Percentiles rank a stretch among this genome's conserved stretches.
phyloP scores from a whole-genome alignment of 78 protist species.

The Diacronema lutheri region DNA sequence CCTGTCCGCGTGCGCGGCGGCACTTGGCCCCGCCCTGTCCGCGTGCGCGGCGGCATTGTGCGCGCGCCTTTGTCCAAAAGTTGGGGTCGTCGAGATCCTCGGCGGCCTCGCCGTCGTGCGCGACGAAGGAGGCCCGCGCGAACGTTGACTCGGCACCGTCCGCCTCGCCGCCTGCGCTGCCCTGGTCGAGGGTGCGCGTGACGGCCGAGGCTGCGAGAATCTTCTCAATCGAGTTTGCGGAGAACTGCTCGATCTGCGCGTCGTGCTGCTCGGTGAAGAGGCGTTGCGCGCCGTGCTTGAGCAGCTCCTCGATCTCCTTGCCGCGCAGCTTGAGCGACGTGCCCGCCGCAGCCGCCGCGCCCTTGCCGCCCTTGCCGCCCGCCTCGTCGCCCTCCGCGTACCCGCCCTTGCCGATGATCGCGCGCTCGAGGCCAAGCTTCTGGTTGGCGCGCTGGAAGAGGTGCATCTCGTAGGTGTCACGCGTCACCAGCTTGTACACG shows the following conservation, averaged over 20 bases:
- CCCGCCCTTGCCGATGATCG: constrained; percentile 48
- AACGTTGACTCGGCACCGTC: not conserved
- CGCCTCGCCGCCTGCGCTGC: not conserved
- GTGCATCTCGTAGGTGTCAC: constrained; percentile 76
- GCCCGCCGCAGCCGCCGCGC: not conserved
- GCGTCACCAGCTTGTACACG: constrained; percentile 84
- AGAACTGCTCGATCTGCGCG: constrained; percentile 28
- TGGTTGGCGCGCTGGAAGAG: constrained; percentile 73
- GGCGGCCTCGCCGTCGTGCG: constrained; percentile 32
- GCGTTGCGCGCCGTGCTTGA: constrained; percentile 64
- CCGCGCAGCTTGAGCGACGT: not conserved
- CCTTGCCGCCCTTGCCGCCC: not conserved
- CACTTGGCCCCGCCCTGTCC: too few species aligned
- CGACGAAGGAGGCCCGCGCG: constrained; percentile 48
- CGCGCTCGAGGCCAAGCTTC: constrained; percentile 81
- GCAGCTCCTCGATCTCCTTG: constrained; percentile 56
- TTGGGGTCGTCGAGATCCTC: constrained; percentile 72
- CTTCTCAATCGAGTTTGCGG: constrained; percentile 70
- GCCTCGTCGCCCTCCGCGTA: not conserved
- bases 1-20: too few species aligned
- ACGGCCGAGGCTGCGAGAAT: constrained; percentile 34
- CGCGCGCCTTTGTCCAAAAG: constrained; percentile 60
- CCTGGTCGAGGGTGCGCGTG: too few species aligned
- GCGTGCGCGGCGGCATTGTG: too few species aligned
- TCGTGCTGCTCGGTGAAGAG: constrained; percentile 13